Conservation (phyloP, 2,329 filamentous ascomycete genomes). For the Nemania abortiva region DNA sequence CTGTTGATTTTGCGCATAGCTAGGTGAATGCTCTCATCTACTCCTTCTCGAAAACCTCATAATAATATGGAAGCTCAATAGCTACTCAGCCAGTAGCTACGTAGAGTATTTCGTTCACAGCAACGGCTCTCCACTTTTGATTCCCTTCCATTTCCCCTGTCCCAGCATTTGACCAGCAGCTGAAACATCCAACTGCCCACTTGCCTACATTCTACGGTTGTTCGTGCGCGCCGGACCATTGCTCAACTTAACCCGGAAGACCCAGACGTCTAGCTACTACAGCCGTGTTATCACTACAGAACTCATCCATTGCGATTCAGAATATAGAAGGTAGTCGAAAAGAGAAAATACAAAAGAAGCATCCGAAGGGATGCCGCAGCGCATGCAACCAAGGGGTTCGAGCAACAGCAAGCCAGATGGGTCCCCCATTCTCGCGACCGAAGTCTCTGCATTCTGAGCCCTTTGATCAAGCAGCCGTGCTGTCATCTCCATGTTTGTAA, state of each 20-base stretch:
- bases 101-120: neutral
- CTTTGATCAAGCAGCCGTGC: conserved; percentile 6
- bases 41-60: neutral
- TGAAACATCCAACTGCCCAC: conserved; percentile 5
- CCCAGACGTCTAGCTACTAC: conserved; percentile 17
- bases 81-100: conserved; percentile 8
- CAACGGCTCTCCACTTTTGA: neutral
- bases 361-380: conserved; percentile 26
- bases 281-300: conserved; percentile 31
- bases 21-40: conserved; percentile 8
- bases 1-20: conserved; percentile 5
- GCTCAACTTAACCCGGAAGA: conserved; percentile 7
- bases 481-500: conserved; percentile 7
- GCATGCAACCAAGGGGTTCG: conserved; percentile 20
- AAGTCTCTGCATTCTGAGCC: conserved; percentile 23
- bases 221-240: conserved; percentile 19
- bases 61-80: neutral
- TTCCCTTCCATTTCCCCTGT: conserved; percentile 10
- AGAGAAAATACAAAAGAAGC: conserved; percentile 41
- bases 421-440: conserved; percentile 22
- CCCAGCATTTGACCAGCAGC: conserved; percentile 9
- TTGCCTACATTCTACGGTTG: conserved; percentile 28
- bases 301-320: conserved; percentile 41
- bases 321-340: conserved; percentile 45
- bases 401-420: conserved; percentile 25